A percentile compares a stretch with the other conserved stretches of the same genome.
Conservation (phyloP, 495 filamentous ascomycete species). For the Penicillium mononematosum region DNA sequence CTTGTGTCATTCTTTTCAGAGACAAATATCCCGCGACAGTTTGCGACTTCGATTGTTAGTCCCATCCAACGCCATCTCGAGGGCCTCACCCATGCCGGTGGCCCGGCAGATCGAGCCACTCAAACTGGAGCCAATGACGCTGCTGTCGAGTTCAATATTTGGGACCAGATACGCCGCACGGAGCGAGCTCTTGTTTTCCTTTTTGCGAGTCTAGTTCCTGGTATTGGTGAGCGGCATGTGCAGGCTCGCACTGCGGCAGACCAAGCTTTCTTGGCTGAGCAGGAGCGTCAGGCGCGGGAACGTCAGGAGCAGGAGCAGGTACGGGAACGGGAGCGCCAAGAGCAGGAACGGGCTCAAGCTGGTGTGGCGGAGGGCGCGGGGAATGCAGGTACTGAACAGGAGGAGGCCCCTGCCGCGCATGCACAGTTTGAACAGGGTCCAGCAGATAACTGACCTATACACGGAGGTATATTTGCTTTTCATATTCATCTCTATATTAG, state of each 20-base stretch:
- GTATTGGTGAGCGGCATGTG: conserved; percentile 81
- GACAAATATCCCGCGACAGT: conserved; percentile 58
- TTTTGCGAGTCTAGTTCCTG: conserved; percentile 79
- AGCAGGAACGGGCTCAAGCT: neutral
- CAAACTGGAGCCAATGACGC: conserved; percentile 15
- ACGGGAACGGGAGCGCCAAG: neutral
- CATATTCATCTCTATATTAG: neutral
- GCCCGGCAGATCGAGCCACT: conserved; percentile 28
- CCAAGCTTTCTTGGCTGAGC: conserved; percentile 35
- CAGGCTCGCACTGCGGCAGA: conserved; percentile 64
- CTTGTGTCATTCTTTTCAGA: conserved; percentile 63
- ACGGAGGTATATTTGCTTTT: neutral
- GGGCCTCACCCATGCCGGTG: conserved; percentile 59
- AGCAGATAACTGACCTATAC: neutral
- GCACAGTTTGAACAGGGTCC: neutral
- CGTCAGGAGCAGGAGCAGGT: conserved; percentile 9
- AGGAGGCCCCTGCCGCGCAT: neutral
- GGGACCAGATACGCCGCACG: conserved; percentile 55
- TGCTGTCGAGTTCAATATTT: conserved; percentile 10
- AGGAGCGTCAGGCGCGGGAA: conserved; percentile 35
- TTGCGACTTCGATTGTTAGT: conserved; percentile 56
- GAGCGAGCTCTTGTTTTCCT: conserved; percentile 82
- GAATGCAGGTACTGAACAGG: neutral
- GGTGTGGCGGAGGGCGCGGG: neutral
- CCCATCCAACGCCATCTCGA: conserved; percentile 72